Evolutionary conservation across 2,329 filamentous ascomycete species (phyloP), one percentile per base, ranked within the genome.

Genomic region (Cladosporium sp.): DNA sequence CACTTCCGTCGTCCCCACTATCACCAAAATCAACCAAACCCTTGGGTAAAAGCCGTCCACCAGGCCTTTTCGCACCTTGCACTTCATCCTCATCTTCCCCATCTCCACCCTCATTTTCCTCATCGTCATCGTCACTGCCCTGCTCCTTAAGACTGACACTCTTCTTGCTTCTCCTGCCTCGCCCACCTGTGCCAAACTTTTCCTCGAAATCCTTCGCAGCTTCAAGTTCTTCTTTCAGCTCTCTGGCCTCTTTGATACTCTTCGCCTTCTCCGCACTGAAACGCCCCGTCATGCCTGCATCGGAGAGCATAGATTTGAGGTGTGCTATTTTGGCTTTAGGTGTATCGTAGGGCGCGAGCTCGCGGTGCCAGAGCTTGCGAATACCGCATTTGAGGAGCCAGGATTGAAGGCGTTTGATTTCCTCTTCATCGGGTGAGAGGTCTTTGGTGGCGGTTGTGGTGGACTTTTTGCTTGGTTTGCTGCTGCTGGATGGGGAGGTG

Each of bases 351-450:
- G 85, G 79, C 72, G 90, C 90, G 28, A 99, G 81, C 74, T 97
- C 91, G 63, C 88, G 86, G 51, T 83, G 84, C 93, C 94, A 99
- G 61, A 97, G 84, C 72, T 97, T 97, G 55, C 91, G 88, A 58
- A 97, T 85, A 30, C 93, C 93, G 69, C 93, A 99, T 74, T 97
- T 96, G 47, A 88, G 76, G 6, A 99, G 82, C 74, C 93, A 91
- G 8, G 86, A 84, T 75, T 97, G 93, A 3, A 97, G 80, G 51
- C 87, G 88, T 74, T 96, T 97, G 70, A 97, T 88, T 72, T 96
- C 89, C 3, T 84, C 86, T 60, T 90, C 85, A 61, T 92, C 83
- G 0, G 88, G 84, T 17, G 86, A 76, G 65, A 37, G 80, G 75
- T 30, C 66, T 65, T 20, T 55, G 54, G 5, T 57, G 70, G 43